Evolutionary conservation across 768 basidiomycete genomes (phyloP).

Genomic region (Symmetrospora coprosmae): DNA sequence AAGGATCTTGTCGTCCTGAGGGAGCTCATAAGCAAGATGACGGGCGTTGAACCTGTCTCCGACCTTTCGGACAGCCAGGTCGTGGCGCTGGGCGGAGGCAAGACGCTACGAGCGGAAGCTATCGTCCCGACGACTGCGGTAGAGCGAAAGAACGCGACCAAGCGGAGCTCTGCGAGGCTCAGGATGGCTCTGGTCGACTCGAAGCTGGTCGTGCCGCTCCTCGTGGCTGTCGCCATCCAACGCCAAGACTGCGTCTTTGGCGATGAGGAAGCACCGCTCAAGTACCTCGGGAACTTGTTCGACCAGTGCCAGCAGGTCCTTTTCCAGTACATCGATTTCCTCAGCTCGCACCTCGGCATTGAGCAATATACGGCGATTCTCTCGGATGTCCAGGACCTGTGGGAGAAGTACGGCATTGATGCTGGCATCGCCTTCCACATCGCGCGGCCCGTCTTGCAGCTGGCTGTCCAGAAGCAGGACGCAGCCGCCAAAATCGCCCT

Average conservation of each 20-base stretch:
- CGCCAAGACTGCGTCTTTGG: slow-evolving; percentile 65
- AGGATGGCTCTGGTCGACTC: slow-evolving; percentile 37
- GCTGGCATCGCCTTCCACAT: slow-evolving; percentile 88
- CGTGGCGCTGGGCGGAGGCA: slow-evolving; percentile 77
- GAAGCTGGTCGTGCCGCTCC: slow-evolving; percentile 65
- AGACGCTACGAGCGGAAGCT: slow-evolving; percentile 70
- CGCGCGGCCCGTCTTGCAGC: slow-evolving; percentile 48
- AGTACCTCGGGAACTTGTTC: slow-evolving; percentile 71
- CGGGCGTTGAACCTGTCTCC: slow-evolving; percentile 78
- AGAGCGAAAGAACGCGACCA: slow-evolving; percentile 31
- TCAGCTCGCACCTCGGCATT: slow-evolving; percentile 56
- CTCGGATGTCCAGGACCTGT: slow-evolving; percentile 60
- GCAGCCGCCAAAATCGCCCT: not conserved
- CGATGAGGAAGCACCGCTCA: slow-evolving; percentile 55
- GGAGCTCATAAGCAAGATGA: slow-evolving; percentile 88
- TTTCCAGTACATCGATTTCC: slow-evolving; percentile 77
- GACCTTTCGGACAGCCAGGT: slow-evolving; percentile 80
- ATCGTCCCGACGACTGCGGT: slow-evolving; percentile 35
- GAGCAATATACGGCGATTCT: slow-evolving; percentile 62
- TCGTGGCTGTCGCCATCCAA: slow-evolving; percentile 83
- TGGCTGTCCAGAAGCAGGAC: slow-evolving; percentile 23
- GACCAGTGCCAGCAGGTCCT: slow-evolving; percentile 91
- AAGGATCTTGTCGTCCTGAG: slow-evolving; percentile 83
- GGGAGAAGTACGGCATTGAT: slow-evolving; percentile 60
- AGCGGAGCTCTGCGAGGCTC: slow-evolving; percentile 35